Evolutionary conservation across 495 filamentous ascomycete species (phyloP), one percentile per base, ranked within the genome.

Genomic region (Daldinia childiae): DNA sequence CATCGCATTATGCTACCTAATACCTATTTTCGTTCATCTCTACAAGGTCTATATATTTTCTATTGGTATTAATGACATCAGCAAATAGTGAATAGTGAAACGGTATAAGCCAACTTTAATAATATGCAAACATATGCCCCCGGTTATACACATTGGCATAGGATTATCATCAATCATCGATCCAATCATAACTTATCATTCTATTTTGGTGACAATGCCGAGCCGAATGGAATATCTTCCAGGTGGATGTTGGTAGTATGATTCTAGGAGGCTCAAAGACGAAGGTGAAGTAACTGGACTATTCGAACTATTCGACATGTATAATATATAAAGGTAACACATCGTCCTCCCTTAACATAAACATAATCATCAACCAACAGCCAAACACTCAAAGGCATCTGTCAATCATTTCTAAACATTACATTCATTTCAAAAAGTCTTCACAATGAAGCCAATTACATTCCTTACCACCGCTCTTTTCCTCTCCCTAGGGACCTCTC

Each of bases 391-490:
- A 21, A 21, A 12, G 43, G 43, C 43, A 21, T 48, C 19, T 24
- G 11, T 12, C 41, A 45, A 19, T 45, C 41, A 9, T 17, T 45
- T n/a, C 51, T 58, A 9, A 29, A 29, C 5, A 19, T 34, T 7
- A 52, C 30, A 52, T 27, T 34, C n/a, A 38, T 34, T 36, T 52
- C 9, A 11, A 52, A 52, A 9, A 27, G 15, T 36, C 19, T 58
- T 34, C 50, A 48, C 62, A 65, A 27, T 65, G 62, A 65, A 65
- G 62, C 41, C 38, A 29, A 3, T 58, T 26, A 50, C 54, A 9
- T 24, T 58, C 52, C 29, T 65, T 58, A 58, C 62, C n/a, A 17
- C 54, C 17, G 39, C 52, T 54, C 54, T 65, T 36, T 38, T 65
- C 54, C 15, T 65, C 38, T 58, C 54, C 27, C 51, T 65, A 9